Percentiles rank a stretch among this genome's conserved stretches.
Conservation (phyloP, 1,139 yeast species). For the Nadsonia commutata region DNA sequence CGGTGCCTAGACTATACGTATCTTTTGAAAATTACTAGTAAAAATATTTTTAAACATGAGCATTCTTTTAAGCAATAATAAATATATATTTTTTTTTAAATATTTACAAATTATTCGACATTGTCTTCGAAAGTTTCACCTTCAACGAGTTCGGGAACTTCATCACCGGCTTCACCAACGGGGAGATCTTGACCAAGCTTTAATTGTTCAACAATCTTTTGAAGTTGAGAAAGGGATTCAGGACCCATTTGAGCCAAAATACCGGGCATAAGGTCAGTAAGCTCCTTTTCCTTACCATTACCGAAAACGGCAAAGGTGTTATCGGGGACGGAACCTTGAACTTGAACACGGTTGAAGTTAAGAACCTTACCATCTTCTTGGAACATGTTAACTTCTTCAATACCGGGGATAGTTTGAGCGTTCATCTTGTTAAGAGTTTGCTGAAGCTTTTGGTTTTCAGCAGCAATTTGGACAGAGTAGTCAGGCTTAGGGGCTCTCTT, state of each 20-base stretch:
- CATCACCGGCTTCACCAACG: slow-evolving; percentile 38
- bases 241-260: slow-evolving; percentile 95
- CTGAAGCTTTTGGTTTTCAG: slow-evolving; percentile 82
- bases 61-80: no score
- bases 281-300: slow-evolving; percentile 83
- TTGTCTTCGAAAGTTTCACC: slow-evolving; percentile 85
- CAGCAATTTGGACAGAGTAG: slow-evolving; percentile 45
- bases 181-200: slow-evolving; percentile 39
- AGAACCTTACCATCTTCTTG: slow-evolving; percentile 90
- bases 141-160: slow-evolving; percentile 86
- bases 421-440: slow-evolving; percentile 79
- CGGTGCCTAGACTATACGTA: no score
- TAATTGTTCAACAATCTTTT: slow-evolving; percentile 81
- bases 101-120: slow-evolving; percentile 25
- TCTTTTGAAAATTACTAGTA: no score
- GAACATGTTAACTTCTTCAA: slow-evolving; percentile 97
- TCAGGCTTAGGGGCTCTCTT: slow-evolving; percentile 34
- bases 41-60: no score
- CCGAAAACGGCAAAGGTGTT: slow-evolving; percentile 95
- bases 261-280: slow-evolving; percentile 87
- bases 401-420: slow-evolving; percentile 76
- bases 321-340: slow-evolving; percentile 81
- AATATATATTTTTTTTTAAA: no score
- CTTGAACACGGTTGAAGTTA: slow-evolving; percentile 91
- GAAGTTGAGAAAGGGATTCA: slow-evolving; percentile 82